These are phyloP conservation scores for Penicillium macrosclerotiorum DNA, from an alignment of 495 filamentous ascomycete genomes.

Conservation along the genomic window DNA sequence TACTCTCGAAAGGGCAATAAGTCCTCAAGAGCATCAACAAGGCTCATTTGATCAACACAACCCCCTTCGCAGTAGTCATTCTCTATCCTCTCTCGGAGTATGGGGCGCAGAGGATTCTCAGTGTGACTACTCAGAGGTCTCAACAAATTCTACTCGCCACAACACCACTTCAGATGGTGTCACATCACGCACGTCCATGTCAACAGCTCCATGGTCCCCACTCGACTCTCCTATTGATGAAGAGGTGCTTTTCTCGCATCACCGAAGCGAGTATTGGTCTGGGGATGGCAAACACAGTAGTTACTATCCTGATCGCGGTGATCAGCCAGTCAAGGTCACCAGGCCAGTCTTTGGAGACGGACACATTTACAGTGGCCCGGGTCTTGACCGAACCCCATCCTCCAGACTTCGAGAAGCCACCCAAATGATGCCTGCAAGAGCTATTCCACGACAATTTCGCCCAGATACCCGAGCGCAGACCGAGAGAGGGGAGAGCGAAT, in stretches of 20 bases:
- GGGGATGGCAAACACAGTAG: slow-evolving; percentile 32
- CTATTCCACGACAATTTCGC: background rate
- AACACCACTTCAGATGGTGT: slow-evolving; percentile 9
- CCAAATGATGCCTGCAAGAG: slow-evolving; percentile 18
- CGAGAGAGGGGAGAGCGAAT: slow-evolving; percentile 16
- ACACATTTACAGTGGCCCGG: slow-evolving; percentile 19
- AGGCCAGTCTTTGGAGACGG: slow-evolving; percentile 13
- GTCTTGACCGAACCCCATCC: slow-evolving; percentile 19
- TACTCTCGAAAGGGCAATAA: background rate
- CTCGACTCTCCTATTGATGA: slow-evolving; percentile 26
- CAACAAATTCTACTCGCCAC: background rate
- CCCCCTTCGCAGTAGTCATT: background rate
- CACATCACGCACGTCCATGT: slow-evolving; percentile 19
- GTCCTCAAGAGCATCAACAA: background rate
- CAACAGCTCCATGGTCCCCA: slow-evolving; percentile 22
- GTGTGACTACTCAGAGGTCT: slow-evolving; percentile 3
- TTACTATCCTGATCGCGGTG: slow-evolving; percentile 24
- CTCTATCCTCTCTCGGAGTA: background rate
- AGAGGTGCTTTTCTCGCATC: slow-evolving; percentile 22
- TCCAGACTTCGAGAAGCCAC: slow-evolving; percentile 17
- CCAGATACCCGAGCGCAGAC: background rate
- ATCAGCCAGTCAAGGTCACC: slow-evolving; percentile 22
- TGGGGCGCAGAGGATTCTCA: background rate
- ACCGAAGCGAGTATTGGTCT: slow-evolving; percentile 32
- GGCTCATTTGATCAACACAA: background rate